phyloP scores from a whole-genome alignment of 73 alveolate species.

The Paramecium biaurelia region DNA sequence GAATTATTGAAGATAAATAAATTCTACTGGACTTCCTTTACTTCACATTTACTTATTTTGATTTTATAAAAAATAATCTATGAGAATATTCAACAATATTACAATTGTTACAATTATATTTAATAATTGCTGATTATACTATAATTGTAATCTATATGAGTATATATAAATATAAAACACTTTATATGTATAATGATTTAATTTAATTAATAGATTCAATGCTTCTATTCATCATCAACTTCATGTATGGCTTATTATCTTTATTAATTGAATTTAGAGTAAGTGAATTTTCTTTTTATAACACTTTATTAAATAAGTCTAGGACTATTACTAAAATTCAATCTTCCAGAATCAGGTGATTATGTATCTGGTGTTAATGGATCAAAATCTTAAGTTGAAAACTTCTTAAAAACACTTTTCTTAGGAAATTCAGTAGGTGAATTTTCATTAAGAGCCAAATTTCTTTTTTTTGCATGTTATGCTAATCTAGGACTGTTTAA shows the following conservation, averaged over 20 bases:
- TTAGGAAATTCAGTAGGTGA: not conserved
- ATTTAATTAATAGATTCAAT: not conserved
- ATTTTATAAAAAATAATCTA: no score
- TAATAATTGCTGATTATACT: no score
- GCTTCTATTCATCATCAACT: conserved; percentile 8
- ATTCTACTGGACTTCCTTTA: no score
- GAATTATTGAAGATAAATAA: no score
- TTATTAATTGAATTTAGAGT: not conserved
- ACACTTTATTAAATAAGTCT: not conserved
- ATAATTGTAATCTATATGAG: no score
- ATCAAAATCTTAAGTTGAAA: not conserved
- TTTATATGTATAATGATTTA: not conserved
- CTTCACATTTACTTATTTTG: no score
- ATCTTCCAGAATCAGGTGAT: conserved; percentile 18
- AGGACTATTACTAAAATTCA: not conserved
- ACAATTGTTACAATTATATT: no score
- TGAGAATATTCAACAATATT: no score
- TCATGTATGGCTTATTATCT: not conserved
- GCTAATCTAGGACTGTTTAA: not conserved
- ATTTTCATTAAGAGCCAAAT: not conserved
- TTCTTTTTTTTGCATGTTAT: not conserved
- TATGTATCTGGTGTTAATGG: not conserved
- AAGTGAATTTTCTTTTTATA: not conserved
- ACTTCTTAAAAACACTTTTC: not conserved
- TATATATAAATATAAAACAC: no score